Percentiles rank a stretch among this genome's conserved stretches.
These are phyloP conservation scores for Viola odorata DNA, from an alignment of 345 rosid genomes.

Conservation along the genomic window DNA sequence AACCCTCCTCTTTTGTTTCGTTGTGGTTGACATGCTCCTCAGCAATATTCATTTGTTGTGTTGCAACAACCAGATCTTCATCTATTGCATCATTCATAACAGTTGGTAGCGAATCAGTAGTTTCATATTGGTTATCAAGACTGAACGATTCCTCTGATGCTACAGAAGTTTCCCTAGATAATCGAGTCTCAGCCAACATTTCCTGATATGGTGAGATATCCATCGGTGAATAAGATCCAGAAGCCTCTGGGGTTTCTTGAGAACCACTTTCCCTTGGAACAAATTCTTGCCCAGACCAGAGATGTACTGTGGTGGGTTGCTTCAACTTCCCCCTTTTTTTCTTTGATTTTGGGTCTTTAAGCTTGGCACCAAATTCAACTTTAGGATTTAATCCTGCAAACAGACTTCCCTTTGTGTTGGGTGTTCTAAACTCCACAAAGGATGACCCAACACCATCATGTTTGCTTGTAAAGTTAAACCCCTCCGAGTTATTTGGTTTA, in stretches of 20 bases:
- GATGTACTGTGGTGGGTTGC: slow-evolving; percentile 50
- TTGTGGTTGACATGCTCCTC: slow-evolving; percentile 24
- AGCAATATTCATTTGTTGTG: slow-evolving; percentile 60
- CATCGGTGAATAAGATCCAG: slow-evolving; percentile 76
- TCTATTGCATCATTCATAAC: slow-evolving; percentile 38
- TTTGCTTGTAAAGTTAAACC: slow-evolving; percentile 33
- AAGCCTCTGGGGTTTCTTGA: slow-evolving; percentile 45
- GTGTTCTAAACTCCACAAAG: slow-evolving; percentile 52
- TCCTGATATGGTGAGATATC: slow-evolving; percentile 74
- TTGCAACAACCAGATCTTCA: slow-evolving; percentile 53
- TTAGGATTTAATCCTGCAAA: slow-evolving; percentile 43
- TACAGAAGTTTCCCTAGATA: slow-evolving; percentile 49
- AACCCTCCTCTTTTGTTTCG: slow-evolving; percentile 32
- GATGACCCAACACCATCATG: slow-evolving; percentile 23
- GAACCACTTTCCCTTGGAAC: slow-evolving; percentile 35
- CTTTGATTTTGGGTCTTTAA: slow-evolving; percentile 37
- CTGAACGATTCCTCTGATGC: slow-evolving; percentile 51
- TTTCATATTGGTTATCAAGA: slow-evolving; percentile 26
- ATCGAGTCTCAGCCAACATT: slow-evolving; percentile 29
- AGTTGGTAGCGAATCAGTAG: slow-evolving; percentile 31
- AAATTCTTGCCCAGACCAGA: slow-evolving; percentile 46
- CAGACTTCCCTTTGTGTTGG: slow-evolving; percentile 34
- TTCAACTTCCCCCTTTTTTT: slow-evolving; percentile 59
- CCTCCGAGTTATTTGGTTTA: slow-evolving; percentile 24
- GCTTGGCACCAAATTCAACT: slow-evolving; percentile 55